Conservation (phyloP, 1,284 basidiomycete genomes). For the Pascua sp. region DNA sequence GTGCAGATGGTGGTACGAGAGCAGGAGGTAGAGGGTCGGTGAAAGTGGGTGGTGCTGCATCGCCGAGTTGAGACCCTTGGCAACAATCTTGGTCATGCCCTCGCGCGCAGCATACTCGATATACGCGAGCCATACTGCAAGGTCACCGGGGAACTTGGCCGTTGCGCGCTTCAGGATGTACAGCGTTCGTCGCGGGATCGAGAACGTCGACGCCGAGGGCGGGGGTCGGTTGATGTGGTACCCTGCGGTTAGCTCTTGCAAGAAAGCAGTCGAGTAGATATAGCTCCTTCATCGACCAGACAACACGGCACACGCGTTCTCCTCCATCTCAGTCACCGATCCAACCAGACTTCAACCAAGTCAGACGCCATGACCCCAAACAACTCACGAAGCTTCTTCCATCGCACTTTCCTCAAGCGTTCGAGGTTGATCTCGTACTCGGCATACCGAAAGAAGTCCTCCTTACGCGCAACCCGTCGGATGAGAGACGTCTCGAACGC, state of each 20-base stretch:
- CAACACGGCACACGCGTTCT: neutral
- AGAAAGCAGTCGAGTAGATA: neutral
- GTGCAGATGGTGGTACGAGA: constrained; percentile 78
- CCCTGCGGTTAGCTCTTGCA: constrained; percentile 15
- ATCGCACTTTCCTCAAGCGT: constrained; percentile 69
- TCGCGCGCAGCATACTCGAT: constrained; percentile 76
- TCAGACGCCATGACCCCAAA: no score
- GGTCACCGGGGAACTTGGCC: constrained; percentile 80
- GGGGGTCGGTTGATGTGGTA: constrained; percentile 50
- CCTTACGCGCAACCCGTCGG: constrained; percentile 74
- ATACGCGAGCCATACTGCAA: constrained; percentile 84
- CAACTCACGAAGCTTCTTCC: constrained; percentile 65
- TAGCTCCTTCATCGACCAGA: no score
- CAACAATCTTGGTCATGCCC: constrained; percentile 74
- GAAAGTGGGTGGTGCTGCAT: constrained; percentile 79
- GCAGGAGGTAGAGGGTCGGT: constrained; percentile 76
- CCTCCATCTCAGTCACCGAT: no score
- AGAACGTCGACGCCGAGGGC: constrained; percentile 73
- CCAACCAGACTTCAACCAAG: no score
- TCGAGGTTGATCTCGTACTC: constrained; percentile 90
- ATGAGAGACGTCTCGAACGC: constrained; percentile 79
- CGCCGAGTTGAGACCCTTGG: constrained; percentile 64
- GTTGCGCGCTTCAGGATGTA: constrained; percentile 88
- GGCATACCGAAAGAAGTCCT: constrained; percentile 86
- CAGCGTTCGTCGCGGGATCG: constrained; percentile 74